A percentile compares a stretch with the other conserved stretches of the same genome.
Conservation (phyloP, 805 yeast genomes). For the Yamadazyma nakazawae region DNA sequence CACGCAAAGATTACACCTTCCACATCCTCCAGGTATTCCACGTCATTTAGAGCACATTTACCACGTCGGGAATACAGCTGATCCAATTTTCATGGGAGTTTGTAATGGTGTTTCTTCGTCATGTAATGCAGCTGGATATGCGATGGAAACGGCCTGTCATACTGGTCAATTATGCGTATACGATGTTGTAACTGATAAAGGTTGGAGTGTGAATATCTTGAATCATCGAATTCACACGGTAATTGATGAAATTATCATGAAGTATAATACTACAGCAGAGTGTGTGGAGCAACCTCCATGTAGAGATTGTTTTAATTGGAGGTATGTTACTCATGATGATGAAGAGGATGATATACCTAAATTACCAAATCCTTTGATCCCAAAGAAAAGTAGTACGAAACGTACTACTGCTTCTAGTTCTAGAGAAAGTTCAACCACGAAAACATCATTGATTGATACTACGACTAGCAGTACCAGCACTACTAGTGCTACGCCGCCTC, state of each 20-base stretch:
- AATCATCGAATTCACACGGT: slow-evolving; percentile 91
- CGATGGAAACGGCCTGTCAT: slow-evolving; percentile 95
- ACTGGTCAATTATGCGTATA: slow-evolving; percentile 84
- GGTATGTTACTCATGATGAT: slow-evolving; percentile 55
- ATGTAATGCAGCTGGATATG: slow-evolving; percentile 91
- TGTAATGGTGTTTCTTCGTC: slow-evolving; percentile 91
- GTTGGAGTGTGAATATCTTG: slow-evolving; percentile 85
- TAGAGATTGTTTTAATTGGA: slow-evolving; percentile 88
- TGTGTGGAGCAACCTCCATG: slow-evolving; percentile 81
- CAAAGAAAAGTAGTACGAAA: slow-evolving; percentile 12
- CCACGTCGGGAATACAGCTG: slow-evolving; percentile 97
- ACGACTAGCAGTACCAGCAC: slow-evolving; percentile 1
- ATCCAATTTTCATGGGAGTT: slow-evolving; percentile 94
- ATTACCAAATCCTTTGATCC: slow-evolving; percentile 37
- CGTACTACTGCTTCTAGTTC: slow-evolving; percentile 5
- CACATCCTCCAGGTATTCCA: slow-evolving; percentile 89
- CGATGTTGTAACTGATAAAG: slow-evolving; percentile 83
- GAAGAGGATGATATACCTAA: slow-evolving; percentile 34
- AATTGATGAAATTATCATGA: slow-evolving; percentile 70
- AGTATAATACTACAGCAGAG: slow-evolving; percentile 71
- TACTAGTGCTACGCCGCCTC: slow-evolving; percentile 30
- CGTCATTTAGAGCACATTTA: slow-evolving; percentile 75
- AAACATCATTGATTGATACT: slow-evolving; percentile 6
- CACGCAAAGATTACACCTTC: slow-evolving; percentile 78
- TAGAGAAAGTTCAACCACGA: slow-evolving; percentile 7